These are phyloP conservation scores for Fusarium sp. DNA, from an alignment of 2,329 filamentous ascomycete genomes.

Conservation along the genomic window DNA sequence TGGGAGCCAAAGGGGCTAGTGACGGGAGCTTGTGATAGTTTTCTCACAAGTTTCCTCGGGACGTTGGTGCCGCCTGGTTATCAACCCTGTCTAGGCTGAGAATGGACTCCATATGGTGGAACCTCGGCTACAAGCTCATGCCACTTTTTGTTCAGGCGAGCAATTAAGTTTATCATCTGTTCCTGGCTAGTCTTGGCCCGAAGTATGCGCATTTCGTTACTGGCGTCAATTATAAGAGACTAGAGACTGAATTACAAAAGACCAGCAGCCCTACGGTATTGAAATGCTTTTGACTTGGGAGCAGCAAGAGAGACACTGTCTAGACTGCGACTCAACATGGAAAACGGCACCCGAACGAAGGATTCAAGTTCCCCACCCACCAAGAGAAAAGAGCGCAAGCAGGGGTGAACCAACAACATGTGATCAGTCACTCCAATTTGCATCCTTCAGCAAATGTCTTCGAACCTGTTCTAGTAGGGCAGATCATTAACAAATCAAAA, in stretches of 20 bases:
- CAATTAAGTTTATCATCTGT: background rate
- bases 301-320: too few relatives aligned
- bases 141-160: background rate
- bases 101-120: background rate
- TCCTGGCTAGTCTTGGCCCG: background rate
- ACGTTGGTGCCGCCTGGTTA: background rate
- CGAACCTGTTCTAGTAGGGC: background rate
- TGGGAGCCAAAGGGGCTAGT: background rate
- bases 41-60: background rate
- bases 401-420: background rate
- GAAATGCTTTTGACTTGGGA: background rate
- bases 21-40: background rate
- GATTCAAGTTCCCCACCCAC: background rate
- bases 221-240: background rate
- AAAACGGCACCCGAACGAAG: background rate
- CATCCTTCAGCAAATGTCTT: rapidly evolving
- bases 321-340: background rate
- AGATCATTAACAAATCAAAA: background rate
- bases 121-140: background rate
- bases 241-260: background rate
- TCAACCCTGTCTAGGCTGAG: background rate
- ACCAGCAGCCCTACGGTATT: background rate
- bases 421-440: background rate
- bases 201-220: background rate
- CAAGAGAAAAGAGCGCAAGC: background rate